These are phyloP conservation scores for Aspergillus pseudonomiae DNA, from an alignment of 2,329 filamentous ascomycete species.

Conservation along the genomic window DNA sequence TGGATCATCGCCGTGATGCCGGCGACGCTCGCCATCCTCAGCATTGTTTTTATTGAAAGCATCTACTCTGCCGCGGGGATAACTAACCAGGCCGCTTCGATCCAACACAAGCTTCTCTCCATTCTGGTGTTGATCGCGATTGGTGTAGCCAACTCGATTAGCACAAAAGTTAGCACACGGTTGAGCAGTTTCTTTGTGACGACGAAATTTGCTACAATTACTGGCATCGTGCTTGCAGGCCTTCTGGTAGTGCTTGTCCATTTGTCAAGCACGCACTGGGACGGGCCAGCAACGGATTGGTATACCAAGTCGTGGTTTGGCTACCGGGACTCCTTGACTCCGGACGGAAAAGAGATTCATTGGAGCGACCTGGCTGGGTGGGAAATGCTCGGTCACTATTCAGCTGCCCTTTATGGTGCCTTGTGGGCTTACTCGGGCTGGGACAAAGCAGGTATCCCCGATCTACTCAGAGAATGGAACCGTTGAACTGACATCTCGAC, in stretches of 20 bases:
- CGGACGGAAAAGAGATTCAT: constrained; percentile 19
- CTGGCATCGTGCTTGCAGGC: constrained; percentile 12
- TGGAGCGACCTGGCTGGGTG: constrained; percentile 17
- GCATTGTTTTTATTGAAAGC: constrained; percentile 24
- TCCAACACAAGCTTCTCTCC: constrained; percentile 17
- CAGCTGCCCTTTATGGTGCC: constrained; percentile 20
- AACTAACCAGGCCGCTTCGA: constrained; percentile 9
- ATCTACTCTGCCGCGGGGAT: constrained; percentile 19
- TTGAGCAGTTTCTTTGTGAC: constrained; percentile 20
- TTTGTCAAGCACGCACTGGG: not conserved
- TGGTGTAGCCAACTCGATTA: constrained; percentile 20
- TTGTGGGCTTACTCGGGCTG: constrained; percentile 24
- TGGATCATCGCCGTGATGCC: constrained; percentile 25
- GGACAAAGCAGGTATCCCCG: constrained; percentile 17
- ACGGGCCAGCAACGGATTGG: constrained; percentile 16
- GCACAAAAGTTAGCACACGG: constrained; percentile 19
- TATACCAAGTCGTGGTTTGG: constrained; percentile 19
- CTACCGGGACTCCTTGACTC: constrained; percentile 14
- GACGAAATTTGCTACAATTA: constrained; percentile 19
- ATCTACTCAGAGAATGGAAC: not conserved
- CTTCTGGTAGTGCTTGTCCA: constrained; percentile 16
- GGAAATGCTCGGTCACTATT: constrained; percentile 22
- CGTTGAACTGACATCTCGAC: not conserved
- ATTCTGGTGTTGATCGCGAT: constrained; percentile 16
- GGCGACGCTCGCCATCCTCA: constrained; percentile 21